Conservation (phyloP, 1,284 basidiomycete genomes). For the Prillingera fragicola region DNA sequence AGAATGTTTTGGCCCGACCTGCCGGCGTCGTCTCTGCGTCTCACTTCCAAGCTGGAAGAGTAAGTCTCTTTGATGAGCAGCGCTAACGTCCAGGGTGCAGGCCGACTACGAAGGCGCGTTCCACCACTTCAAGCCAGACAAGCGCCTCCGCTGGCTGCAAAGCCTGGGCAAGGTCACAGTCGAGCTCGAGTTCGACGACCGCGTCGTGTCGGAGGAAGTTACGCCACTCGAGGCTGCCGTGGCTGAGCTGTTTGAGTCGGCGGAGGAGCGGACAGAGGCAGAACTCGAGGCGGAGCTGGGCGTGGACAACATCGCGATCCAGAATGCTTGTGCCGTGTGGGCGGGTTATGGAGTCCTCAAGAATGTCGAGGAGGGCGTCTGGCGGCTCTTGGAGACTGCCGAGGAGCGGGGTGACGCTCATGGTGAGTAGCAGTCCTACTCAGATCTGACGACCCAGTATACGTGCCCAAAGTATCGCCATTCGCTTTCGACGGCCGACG, state of each 20-base stretch:
- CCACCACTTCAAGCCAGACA: conserved; percentile 77
- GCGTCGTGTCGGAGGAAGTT: conserved; percentile 67
- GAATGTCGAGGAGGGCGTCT: conserved; percentile 12
- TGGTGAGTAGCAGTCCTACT: neutral
- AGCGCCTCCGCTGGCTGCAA: conserved; percentile 76
- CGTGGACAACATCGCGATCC: conserved; percentile 58
- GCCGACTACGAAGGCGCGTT: conserved; percentile 70
- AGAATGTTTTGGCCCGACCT: conserved; percentile 87
- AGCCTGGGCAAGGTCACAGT: conserved; percentile 75
- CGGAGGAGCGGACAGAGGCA: conserved; percentile 52
- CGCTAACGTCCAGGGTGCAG: conserved; percentile 56
- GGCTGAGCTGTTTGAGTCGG: conserved; percentile 73
- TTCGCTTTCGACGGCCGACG: conserved; percentile 3
- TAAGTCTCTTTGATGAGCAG: conserved; percentile 46
- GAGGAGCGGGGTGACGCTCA: conserved; percentile 27
- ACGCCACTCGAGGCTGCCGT: conserved; percentile 82
- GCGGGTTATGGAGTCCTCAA: conserved; percentile 71
- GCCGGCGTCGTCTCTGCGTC: conserved; percentile 63
- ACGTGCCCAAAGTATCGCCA: neutral
- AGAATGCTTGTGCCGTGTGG: conserved; percentile 77
- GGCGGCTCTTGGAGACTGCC: conserved; percentile 10
- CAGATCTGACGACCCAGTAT: neutral
- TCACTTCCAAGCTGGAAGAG: conserved; percentile 77
- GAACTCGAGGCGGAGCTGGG: conserved; percentile 62
- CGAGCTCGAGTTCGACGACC: conserved; percentile 72